Evolutionary conservation across 768 basidiomycete genomes (phyloP).

Genomic region (Kwoniella botswanensis): DNA sequence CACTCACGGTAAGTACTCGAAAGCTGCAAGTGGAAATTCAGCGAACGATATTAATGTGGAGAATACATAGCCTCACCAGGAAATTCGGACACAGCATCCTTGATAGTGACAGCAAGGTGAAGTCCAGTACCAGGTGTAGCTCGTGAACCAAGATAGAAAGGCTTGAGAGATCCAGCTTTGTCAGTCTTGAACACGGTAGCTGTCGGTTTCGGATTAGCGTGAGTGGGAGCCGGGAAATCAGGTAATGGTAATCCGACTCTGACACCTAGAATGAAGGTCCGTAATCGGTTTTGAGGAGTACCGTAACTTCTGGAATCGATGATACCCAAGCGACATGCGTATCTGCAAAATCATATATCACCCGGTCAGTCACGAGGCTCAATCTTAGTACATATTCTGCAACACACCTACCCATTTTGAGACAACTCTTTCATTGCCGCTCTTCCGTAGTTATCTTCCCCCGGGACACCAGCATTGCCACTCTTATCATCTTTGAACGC

Average conservation of each 20-base stretch:
- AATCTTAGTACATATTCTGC: too few species aligned
- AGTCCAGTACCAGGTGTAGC: slow-evolving; percentile 33
- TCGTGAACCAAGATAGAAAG: slow-evolving; percentile 19
- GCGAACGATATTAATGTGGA: not conserved
- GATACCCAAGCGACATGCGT: slow-evolving; percentile 31
- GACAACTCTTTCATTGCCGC: slow-evolving; percentile 22
- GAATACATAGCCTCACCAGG: slow-evolving; percentile 25
- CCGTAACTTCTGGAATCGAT: slow-evolving; percentile 38
- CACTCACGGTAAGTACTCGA: slow-evolving; percentile 22
- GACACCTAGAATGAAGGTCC: slow-evolving; percentile 36
- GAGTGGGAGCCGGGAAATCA: slow-evolving; percentile 32
- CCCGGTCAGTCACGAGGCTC: too few species aligned
- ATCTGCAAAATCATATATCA: slow-evolving; percentile 16
- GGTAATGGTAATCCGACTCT: slow-evolving; percentile 30
- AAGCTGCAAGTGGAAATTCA: not conserved
- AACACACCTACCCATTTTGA: slow-evolving; percentile 13
- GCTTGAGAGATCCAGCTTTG: not conserved
- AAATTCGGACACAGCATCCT: slow-evolving; percentile 38
- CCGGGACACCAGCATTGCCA: not conserved
- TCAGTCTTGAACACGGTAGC: slow-evolving; percentile 20
- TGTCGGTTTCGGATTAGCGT: slow-evolving; percentile 31
- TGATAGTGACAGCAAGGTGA: slow-evolving; percentile 31
- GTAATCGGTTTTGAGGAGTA: slow-evolving; percentile 36
- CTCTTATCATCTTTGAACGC: slow-evolving; percentile 29
- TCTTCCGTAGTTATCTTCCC: slow-evolving; percentile 26